Evolutionary conservation across 352 stramenopile species (phyloP).

Genomic region (Globisporangium abappressorium): DNA sequence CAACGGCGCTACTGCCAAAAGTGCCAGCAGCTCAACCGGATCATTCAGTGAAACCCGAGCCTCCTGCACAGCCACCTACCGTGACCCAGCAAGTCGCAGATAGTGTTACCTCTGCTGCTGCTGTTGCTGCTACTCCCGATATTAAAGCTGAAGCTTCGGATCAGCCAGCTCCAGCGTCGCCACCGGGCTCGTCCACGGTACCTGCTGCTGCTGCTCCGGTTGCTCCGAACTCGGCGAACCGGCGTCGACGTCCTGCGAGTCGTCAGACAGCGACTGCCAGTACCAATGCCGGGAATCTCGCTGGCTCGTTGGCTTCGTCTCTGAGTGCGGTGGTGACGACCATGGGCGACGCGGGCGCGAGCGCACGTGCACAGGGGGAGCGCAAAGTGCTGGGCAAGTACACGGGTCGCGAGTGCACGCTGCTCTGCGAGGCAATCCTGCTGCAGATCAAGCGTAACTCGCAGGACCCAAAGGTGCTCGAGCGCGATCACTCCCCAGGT

Average conservation of each 20-base stretch:
- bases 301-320: neutral
- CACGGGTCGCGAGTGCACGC: constrained; percentile 43
- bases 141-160: neutral
- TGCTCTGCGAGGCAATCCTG: constrained; percentile 58
- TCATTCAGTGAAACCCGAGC: neutral
- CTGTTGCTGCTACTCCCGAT: neutral
- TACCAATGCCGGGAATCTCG: neutral
- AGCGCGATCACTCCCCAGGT: constrained; percentile 41
- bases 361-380: constrained; percentile 15
- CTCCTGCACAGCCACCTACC: neutral
- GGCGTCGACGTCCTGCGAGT: constrained; percentile 6
- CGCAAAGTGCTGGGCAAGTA: constrained; percentile 42
- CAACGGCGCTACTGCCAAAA: neutral
- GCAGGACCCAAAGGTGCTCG: constrained; percentile 33
- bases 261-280: neutral
- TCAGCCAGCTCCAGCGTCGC: neutral
- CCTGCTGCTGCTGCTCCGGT: neutral
- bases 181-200: neutral
- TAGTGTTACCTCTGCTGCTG: neutral
- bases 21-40: neutral
- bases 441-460: constrained; percentile 50
- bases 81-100: neutral
- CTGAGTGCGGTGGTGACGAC: neutral
- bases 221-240: constrained; percentile 4
- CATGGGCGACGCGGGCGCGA: constrained; percentile 20